These are phyloP conservation scores for Phytopythium vexans DNA, from an alignment of 352 stramenopile genomes.

Conservation along the genomic window DNA sequence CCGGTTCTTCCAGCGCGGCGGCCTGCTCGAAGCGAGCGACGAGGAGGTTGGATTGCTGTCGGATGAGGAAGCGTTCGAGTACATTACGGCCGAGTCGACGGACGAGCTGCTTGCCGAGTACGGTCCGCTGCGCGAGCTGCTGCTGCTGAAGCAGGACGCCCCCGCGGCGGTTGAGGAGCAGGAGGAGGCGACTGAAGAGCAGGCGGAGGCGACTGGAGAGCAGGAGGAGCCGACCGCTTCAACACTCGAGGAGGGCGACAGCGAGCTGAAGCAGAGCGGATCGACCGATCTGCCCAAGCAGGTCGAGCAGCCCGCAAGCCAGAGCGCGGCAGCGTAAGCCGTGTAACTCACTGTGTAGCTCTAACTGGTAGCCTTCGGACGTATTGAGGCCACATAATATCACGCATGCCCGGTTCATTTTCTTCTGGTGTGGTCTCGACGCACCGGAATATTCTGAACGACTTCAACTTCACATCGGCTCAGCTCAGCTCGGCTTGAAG, in stretches of 20 bases:
- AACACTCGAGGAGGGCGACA: not conserved
- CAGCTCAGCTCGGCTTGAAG: too few relatives aligned
- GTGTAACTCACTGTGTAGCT: too few relatives aligned
- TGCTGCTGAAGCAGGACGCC: constrained; percentile 20
- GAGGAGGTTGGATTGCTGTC: constrained; percentile 41
- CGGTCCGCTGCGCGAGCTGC: constrained; percentile 19
- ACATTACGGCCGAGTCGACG: constrained; percentile 24
- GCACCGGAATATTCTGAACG: too few relatives aligned
- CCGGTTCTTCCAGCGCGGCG: constrained; percentile 69
- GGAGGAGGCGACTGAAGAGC: constrained; percentile 7
- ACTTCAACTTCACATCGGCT: too few relatives aligned
- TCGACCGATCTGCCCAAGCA: too few relatives aligned
- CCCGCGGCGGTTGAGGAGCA: constrained; percentile 18
- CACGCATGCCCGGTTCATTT: too few relatives aligned
- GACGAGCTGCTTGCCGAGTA: constrained; percentile 28
- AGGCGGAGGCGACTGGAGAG: constrained; percentile 3
- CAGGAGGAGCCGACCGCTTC: not conserved
- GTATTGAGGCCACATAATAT: too few relatives aligned
- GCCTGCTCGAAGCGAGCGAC: constrained; percentile 25
- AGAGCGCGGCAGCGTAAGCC: too few relatives aligned
- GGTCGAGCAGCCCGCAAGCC: too few relatives aligned
- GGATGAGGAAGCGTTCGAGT: constrained; percentile 41
- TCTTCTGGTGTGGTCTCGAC: too few relatives aligned
- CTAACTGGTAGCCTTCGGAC: too few relatives aligned
- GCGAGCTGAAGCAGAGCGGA: constrained; percentile 1